Evolutionary conservation across 1,139 yeast species (phyloP), one percentile per base, ranked within the genome.

Genomic region (Meyerozyma elateridarum): DNA sequence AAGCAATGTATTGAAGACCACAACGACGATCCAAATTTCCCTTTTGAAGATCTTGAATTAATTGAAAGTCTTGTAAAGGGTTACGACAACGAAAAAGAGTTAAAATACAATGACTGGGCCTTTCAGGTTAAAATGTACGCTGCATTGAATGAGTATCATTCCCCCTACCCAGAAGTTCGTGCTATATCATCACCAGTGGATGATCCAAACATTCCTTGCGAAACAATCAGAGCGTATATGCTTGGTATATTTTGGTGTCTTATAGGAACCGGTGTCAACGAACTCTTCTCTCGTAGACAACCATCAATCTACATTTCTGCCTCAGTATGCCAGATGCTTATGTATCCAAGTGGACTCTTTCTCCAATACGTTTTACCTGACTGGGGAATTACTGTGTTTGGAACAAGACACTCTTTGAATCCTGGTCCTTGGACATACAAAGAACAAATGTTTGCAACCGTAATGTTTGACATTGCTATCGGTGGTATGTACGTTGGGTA

Each of bases 391-490:
- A n/a, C 12, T 49, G 3, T 59, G 59, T 1, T 40, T 36, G 20
- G 33, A 35, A 3, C 39, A 50, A 40, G 49, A 46, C 22, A 33
- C 33, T 19, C 33, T 52, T 40, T 65, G 27, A 70, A 68, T 35
- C 73, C 74, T 1, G 54, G 53, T 2, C 52, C 52, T 1, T 51
- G 38, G 32, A 39, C 38, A n/a, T 22, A 22, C 6, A 37, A 35
- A 25, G 37, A 35, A 20, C 37, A 35, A 16, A 31, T 36, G 4
- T 16, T 36, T 6, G 8, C 32, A 35, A 20, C 35, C 27, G 39
- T 45, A 13, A 37, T 47, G 13, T 22, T 45, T 46, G 12, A 42
- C 50, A 3, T 38, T 43, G 28, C 39, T 49, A 19, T 31, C 49
- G 25, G 25, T 5, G 25, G 15, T 5, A n/a, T 13, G 25, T 22